phyloP scores from a whole-genome alignment of 2,329 filamentous ascomycete species.

The Lachnum nothofagi region DNA sequence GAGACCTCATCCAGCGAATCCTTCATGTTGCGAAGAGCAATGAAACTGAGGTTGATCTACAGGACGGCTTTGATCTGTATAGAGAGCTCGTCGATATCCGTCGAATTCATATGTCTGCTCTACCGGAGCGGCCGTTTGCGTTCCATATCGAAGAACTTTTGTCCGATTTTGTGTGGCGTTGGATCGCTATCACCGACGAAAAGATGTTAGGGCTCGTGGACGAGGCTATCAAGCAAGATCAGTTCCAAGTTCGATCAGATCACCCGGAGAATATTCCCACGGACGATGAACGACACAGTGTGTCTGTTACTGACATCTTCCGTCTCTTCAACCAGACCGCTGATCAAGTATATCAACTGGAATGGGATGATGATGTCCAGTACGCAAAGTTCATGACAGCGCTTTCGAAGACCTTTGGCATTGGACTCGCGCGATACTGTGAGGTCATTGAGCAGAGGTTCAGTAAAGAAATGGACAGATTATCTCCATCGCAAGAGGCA shows the following conservation, averaged over 20 bases:
- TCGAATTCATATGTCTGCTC: conserved; percentile 67
- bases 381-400: conserved; percentile 97
- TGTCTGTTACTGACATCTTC: conserved; percentile 90
- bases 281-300: conserved; percentile 84
- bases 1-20: conserved; percentile 77
- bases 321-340: conserved; percentile 88
- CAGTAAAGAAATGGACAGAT: conserved; percentile 83
- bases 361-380: conserved; percentile 91
- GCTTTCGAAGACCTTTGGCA: conserved; percentile 76
- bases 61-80: conserved; percentile 94
- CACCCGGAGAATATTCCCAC: conserved; percentile 57
- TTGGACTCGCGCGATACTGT: conserved; percentile 82
- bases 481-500: conserved; percentile 81
- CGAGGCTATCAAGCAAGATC: conserved; percentile 83
- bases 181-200: conserved; percentile 76
- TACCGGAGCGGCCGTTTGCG: conserved; percentile 70
- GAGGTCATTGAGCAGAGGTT: conserved; percentile 85
- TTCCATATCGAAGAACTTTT: conserved; percentile 84
- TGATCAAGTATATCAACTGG: conserved; percentile 76
- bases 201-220: conserved; percentile 82
- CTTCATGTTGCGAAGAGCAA: conserved; percentile 65
- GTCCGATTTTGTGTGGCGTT: conserved; percentile 91
- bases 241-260: conserved; percentile 70
- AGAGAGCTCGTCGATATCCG: conserved; percentile 81
- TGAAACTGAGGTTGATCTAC: conserved; percentile 71